These are phyloP conservation scores for Cryomyces minteri DNA, from an alignment of 495 filamentous ascomycete species.

Conservation along the genomic window DNA sequence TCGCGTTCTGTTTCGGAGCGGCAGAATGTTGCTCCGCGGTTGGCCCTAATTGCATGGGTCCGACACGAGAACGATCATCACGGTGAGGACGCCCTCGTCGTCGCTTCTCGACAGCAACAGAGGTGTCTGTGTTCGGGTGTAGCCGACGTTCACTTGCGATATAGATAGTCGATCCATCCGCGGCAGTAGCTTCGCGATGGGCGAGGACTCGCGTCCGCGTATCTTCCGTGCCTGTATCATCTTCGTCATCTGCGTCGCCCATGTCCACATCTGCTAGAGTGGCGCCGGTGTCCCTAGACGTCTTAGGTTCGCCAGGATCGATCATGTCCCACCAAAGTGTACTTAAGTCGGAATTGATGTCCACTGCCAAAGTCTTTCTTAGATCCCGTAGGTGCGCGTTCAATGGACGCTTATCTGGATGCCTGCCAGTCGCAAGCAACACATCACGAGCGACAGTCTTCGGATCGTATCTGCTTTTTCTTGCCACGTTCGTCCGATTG, in stretches of 20 bases:
- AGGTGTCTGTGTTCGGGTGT: too few relatives aligned
- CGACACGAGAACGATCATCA: too few relatives aligned
- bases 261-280: slow-evolving; percentile 4
- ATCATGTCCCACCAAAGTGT: slow-evolving; percentile 53
- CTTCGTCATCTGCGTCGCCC: slow-evolving; percentile 15
- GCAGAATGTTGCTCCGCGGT: too few relatives aligned
- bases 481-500: slow-evolving; percentile 25
- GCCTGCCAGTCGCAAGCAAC: slow-evolving; percentile 37
- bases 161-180: too few relatives aligned
- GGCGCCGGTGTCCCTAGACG: not conserved
- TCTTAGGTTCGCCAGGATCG: slow-evolving; percentile 26
- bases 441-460: slow-evolving; percentile 49
- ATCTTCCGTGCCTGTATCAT: not conserved
- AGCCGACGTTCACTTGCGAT: too few relatives aligned
- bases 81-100: too few relatives aligned
- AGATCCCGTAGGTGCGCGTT: slow-evolving; percentile 41
- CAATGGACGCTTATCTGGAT: slow-evolving; percentile 34
- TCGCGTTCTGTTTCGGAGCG: too few relatives aligned
- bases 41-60: too few relatives aligned
- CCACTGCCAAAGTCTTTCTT: slow-evolving; percentile 23
- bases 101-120: too few relatives aligned
- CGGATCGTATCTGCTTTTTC: slow-evolving; percentile 33
- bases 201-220: not conserved
- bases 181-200: too few relatives aligned
- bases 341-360: slow-evolving; percentile 30